Evolutionary conservation across 2,329 filamentous ascomycete genomes (phyloP), one percentile per base, ranked within the genome.

Genomic region (Aaosphaeria pasadenensis): DNA sequence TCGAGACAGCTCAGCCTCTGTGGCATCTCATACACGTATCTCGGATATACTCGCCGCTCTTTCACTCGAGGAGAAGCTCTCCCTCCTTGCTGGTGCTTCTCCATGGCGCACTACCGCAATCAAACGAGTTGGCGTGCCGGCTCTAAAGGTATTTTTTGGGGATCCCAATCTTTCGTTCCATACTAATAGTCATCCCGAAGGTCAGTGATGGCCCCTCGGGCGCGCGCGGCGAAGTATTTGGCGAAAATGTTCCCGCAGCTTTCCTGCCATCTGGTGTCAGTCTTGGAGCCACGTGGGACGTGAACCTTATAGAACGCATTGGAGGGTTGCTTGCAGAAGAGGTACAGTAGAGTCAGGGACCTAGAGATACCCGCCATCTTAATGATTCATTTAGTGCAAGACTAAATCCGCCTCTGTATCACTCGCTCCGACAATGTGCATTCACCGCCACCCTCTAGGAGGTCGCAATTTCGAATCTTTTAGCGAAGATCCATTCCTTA

Each of bases 381-480:
- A 24, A 24, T 24, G 17, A 24, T 24, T 24, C 17, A 9, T 41
- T 3, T 41, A 41, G 24, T 9, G 7, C 3, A 11, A 41, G 24
- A 41, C 39, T 17, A 41, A n/a, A 41, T 41, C 39, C 3, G 11
- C 24, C 24, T 41, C 39, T 24, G 39, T 41, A 9, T 67, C 62
- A 6, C 77, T 92, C 2, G 88, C 85, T 0, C 88, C 87, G 1
- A 91, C 88, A 0, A 85, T 90, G 48, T 91, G 88, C 70, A 85
- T 89, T 73, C 89, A 94, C 59, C 81, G 89, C 9, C 86, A 88
- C 47, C 89, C 89, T 0, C 76, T 92, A 0, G 88, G 88, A 9
- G 39, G 39, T 41, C 39, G 39, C 39, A 41, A 41, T 41, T 41
- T 41, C 28, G 39, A 41, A 17, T 11, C 11, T 9, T 41, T 41